Conservation (phyloP, 2,329 filamentous ascomycete species). For the Claviceps monticola region DNA sequence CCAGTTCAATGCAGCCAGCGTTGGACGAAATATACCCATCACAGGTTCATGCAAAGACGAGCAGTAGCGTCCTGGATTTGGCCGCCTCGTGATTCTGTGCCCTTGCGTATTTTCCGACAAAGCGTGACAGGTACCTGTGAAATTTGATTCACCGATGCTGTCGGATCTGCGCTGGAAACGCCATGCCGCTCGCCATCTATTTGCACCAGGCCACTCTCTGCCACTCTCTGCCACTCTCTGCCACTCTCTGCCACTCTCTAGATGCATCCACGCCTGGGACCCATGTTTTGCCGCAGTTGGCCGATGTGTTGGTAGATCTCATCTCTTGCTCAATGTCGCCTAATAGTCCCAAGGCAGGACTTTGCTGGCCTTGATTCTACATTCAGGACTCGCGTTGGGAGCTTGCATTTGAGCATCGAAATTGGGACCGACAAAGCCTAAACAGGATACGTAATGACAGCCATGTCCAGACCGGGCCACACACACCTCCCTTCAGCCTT, state of each 20-base stretch:
- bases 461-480: background rate
- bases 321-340: background rate
- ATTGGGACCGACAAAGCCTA: background rate
- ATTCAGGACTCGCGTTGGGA: background rate
- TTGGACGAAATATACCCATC: background rate
- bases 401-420: background rate
- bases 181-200: background rate
- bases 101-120: too few species aligned
- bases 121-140: background rate
- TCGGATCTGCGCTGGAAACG: background rate
- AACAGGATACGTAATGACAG: background rate
- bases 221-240: background rate
- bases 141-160: background rate
- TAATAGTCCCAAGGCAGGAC: background rate
- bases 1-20: background rate
- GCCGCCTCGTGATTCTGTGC: background rate
- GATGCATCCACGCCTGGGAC: background rate
- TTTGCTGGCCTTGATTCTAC: background rate
- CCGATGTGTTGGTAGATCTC: background rate
- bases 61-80: background rate
- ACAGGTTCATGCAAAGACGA: background rate
- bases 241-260: background rate
- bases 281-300: background rate
- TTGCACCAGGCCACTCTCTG: background rate
- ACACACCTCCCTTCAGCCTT: conserved; percentile 8